Evolutionary conservation across 192 early-diverging fungal genomes (phyloP).

Genomic region (Helicostylum pulchrum): DNA sequence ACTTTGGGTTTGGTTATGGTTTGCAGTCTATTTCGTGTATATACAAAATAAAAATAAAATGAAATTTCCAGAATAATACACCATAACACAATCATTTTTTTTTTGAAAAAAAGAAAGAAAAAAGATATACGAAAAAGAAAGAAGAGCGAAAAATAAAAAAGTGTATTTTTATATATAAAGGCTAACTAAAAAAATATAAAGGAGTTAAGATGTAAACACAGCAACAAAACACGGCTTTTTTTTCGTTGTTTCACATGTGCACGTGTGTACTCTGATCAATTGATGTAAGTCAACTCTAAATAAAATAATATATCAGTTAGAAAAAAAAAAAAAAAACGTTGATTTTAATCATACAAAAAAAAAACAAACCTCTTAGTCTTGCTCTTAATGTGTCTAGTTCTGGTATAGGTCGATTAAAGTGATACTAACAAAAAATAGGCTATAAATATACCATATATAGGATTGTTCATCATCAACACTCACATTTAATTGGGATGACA

Average conservation of each 20-base stretch:
- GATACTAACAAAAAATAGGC: constrained; percentile 36
- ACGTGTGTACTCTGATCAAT: not conserved
- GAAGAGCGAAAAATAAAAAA: not conserved
- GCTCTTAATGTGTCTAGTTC: constrained; percentile 64
- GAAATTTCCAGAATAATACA: constrained; percentile 23
- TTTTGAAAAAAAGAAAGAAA: not conserved
- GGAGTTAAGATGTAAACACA: not conserved
- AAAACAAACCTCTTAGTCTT: constrained; percentile 43
- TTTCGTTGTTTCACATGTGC: constrained; percentile 5
- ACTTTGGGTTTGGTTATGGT: constrained; percentile 2
- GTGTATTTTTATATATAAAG: not conserved
- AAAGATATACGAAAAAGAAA: not conserved
- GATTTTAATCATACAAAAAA: not conserved
- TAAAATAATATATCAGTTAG: not conserved
- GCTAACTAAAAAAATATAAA: not conserved
- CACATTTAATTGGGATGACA: constrained; percentile 56
- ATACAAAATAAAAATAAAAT: constrained; percentile 33
- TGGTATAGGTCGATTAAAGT: constrained; percentile 78
- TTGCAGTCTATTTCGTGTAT: constrained; percentile 22
- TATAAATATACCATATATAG: not conserved
- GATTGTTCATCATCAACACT: not conserved
- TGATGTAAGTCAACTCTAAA: constrained; percentile 18
- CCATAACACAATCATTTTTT: constrained; percentile 21
- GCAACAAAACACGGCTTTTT: constrained; percentile 2
- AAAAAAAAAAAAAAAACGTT: not conserved